Evolutionary conservation across 306 rosid species (phyloP).

Genomic region (Cucurbita argyrosperma): DNA sequence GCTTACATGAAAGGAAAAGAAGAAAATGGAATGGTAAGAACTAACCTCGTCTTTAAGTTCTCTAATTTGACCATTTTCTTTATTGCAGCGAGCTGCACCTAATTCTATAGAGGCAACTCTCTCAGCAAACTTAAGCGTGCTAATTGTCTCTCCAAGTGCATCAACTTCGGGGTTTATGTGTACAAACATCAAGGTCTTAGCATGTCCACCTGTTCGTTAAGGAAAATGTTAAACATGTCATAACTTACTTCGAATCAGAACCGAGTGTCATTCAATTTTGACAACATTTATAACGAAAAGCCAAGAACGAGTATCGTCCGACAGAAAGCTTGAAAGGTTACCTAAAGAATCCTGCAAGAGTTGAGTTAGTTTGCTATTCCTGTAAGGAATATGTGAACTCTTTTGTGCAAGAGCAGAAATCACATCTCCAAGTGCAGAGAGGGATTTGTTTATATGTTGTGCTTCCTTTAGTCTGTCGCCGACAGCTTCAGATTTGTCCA

Average conservation of each 20-base stretch:
- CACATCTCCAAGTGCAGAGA: slow-evolving; percentile 97
- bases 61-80: slow-evolving; percentile 75
- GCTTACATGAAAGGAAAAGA: slow-evolving; percentile 1
- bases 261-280: background rate
- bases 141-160: slow-evolving; percentile 84
- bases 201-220: slow-evolving; percentile 62
- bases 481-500: slow-evolving; percentile 89
- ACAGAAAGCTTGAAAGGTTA: slow-evolving; percentile 3
- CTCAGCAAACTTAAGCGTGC: slow-evolving; percentile 95
- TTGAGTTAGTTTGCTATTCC: slow-evolving; percentile 96
- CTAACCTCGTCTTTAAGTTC: slow-evolving; percentile 84
- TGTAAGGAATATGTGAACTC: slow-evolving; percentile 77
- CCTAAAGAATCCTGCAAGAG: slow-evolving; percentile 94
- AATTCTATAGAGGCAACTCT: slow-evolving; percentile 90
- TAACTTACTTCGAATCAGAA: background rate
- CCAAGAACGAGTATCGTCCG: background rate
- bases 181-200: slow-evolving; percentile 96
- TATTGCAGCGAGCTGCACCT: slow-evolving; percentile 81
- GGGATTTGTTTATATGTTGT: slow-evolving; percentile 84
- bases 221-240: background rate
- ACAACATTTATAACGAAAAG: slow-evolving; percentile 8
- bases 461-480: slow-evolving; percentile 97
- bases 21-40: slow-evolving; percentile 6
- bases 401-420: slow-evolving; percentile 93
- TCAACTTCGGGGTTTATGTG: slow-evolving; percentile 83